A percentile compares a stretch with the other conserved stretches of the same genome.
phyloP scores from a whole-genome alignment of 1,284 basidiomycete species.

The Melampsora abietis-canadensis region DNA sequence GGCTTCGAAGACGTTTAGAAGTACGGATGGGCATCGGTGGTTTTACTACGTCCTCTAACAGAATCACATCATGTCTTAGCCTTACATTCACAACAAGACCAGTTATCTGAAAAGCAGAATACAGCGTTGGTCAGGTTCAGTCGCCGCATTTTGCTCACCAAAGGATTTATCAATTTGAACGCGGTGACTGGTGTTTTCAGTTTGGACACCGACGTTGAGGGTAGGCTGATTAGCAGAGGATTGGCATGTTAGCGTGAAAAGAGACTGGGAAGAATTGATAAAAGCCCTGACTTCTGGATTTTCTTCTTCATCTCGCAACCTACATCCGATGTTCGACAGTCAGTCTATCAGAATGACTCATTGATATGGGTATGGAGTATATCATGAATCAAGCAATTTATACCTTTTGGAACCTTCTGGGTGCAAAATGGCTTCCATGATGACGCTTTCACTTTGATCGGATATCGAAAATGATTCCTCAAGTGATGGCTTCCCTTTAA shows the following conservation, averaged over 20 bases:
- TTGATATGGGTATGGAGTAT: neutral
- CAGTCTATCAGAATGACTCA: neutral
- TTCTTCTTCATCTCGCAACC: neutral
- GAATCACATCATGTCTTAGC: neutral
- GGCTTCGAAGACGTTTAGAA: neutral
- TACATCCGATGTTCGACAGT: neutral
- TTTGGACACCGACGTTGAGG: too few species aligned
- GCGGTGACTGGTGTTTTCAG: too few species aligned
- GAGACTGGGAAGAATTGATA: too few species aligned
- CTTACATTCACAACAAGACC: neutral
- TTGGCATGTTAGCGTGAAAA: too few species aligned
- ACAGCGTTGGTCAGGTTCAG: too few species aligned
- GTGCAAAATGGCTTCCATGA: neutral
- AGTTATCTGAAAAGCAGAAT: too few species aligned
- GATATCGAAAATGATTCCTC: slow-evolving; percentile 31
- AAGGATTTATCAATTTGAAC: too few species aligned
- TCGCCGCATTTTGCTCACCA: too few species aligned
- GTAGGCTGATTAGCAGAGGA: too few species aligned
- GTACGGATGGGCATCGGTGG: neutral
- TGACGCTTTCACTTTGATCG: slow-evolving; percentile 13
- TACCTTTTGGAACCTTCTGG: neutral
- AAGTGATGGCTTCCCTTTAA: slow-evolving; percentile 27
- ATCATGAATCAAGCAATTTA: neutral
- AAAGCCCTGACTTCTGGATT: neutral
- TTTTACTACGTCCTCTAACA: neutral